Conservation (phyloP, 1,284 basidiomycete genomes). For the Farysia itapuensis region DNA sequence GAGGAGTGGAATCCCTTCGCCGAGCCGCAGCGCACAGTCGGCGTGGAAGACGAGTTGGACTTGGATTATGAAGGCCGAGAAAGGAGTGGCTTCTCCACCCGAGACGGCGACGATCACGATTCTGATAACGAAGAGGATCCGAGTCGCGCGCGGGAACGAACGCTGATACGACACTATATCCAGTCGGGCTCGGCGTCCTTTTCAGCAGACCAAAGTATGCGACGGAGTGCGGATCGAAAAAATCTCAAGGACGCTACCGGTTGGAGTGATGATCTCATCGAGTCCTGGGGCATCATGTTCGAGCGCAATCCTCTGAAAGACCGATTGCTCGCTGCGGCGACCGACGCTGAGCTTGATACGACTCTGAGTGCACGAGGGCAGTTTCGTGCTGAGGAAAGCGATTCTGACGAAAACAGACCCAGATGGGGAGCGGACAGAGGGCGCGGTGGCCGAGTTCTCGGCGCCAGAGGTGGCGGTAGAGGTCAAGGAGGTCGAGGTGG, state of each 20-base stretch:
- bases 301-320: slow-evolving; percentile 44
- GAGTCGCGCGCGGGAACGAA: slow-evolving; percentile 14
- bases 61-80: slow-evolving; percentile 28
- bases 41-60: slow-evolving; percentile 41
- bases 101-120: slow-evolving; percentile 6
- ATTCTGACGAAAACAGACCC: neutral
- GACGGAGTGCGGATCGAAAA: slow-evolving; percentile 11
- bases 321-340: slow-evolving; percentile 30
- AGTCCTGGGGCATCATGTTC: slow-evolving; percentile 49
- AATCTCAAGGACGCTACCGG: slow-evolving; percentile 13
- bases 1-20: slow-evolving; percentile 42
- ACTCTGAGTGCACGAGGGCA: slow-evolving; percentile 2
- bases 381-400: slow-evolving; percentile 1
- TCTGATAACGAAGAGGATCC: slow-evolving; percentile 1
- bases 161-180: slow-evolving; percentile 24
- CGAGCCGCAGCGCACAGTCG: slow-evolving; percentile 14
- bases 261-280: slow-evolving; percentile 42
- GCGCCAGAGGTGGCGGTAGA: slow-evolving; percentile 8
- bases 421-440: slow-evolving; percentile 35
- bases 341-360: slow-evolving; percentile 17
- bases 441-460: slow-evolving; percentile 35
- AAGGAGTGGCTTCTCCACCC: neutral
- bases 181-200: slow-evolving; percentile 17
- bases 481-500: slow-evolving; percentile 11
- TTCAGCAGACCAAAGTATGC: slow-evolving; percentile 7